These are phyloP conservation scores for Penicillium paradoxum DNA, from an alignment of 495 filamentous ascomycete species.

Conservation along the genomic window DNA sequence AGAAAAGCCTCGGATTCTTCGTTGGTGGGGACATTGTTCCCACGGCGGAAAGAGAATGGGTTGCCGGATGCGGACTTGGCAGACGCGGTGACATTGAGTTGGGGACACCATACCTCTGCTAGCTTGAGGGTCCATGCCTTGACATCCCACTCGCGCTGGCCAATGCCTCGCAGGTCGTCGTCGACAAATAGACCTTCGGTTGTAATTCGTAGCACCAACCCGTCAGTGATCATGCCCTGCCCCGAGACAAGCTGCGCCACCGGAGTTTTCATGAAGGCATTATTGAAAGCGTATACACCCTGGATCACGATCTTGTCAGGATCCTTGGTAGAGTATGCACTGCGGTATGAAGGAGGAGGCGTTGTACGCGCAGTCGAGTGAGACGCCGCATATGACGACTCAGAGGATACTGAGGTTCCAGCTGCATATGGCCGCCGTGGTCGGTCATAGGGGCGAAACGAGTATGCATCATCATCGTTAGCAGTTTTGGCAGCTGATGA, in stretches of 20 bases:
- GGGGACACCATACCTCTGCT: slow-evolving; percentile 83
- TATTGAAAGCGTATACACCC: slow-evolving; percentile 86
- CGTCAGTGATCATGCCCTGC: slow-evolving; percentile 73
- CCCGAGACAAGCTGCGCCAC: slow-evolving; percentile 75
- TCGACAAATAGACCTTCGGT: slow-evolving; percentile 95
- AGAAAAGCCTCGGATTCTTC: slow-evolving; percentile 62
- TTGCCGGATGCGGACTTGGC: slow-evolving; percentile 24
- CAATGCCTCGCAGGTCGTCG: slow-evolving; percentile 80
- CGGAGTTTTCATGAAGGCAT: slow-evolving; percentile 73
- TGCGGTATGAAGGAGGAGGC: slow-evolving; percentile 71
- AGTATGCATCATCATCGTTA: slow-evolving; percentile 64
- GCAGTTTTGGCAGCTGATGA: slow-evolving; percentile 57
- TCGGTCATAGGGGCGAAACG: slow-evolving; percentile 79
- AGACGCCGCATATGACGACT: slow-evolving; percentile 78
- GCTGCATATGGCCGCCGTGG: slow-evolving; percentile 51
- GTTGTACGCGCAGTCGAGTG: slow-evolving; percentile 80
- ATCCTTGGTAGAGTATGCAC: slow-evolving; percentile 76
- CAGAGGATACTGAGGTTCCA: slow-evolving; percentile 67
- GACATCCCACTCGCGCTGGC: slow-evolving; percentile 94
- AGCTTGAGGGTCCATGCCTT: slow-evolving; percentile 95
- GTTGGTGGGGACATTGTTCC: slow-evolving; percentile 46
- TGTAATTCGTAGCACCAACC: slow-evolving; percentile 75
- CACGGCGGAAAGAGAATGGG: slow-evolving; percentile 32
- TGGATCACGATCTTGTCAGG: slow-evolving; percentile 92
- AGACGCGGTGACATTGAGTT: slow-evolving; percentile 27